A percentile compares a stretch with the other conserved stretches of the same genome.
These are phyloP conservation scores for Alternaria brassicicola DNA, from an alignment of 2,329 filamentous ascomycete species.

Conservation along the genomic window DNA sequence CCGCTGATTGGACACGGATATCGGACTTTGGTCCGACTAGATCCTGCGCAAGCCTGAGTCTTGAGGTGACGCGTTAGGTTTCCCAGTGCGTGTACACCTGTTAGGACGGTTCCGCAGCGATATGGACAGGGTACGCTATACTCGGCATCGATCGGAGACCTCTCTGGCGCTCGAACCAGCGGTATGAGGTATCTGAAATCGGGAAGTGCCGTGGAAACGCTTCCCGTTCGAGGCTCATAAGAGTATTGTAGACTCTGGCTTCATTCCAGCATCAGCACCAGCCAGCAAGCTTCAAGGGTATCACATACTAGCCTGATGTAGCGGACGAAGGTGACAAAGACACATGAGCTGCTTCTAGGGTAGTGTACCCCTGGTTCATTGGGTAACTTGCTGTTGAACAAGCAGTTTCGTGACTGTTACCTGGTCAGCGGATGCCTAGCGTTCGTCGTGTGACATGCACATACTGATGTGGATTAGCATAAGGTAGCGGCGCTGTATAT, in stretches of 20 bases:
- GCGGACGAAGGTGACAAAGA: not conserved
- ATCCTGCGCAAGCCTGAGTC: constrained; percentile 28
- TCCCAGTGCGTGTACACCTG: constrained; percentile 33
- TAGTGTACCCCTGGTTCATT: not conserved
- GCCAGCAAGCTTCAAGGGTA: not conserved
- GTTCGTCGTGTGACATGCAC: not conserved
- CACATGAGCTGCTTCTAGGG: not conserved
- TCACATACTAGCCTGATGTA: not conserved
- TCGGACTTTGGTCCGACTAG: constrained; percentile 18
- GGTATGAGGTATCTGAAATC: not conserved
- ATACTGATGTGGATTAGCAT: not conserved
- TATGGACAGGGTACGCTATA: constrained; percentile 26
- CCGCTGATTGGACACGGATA: constrained; percentile 23
- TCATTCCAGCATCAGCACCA: not conserved
- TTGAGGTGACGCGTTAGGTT: constrained; percentile 40
- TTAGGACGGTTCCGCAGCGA: constrained; percentile 29
- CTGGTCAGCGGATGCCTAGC: not conserved
- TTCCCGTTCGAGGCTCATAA: not conserved
- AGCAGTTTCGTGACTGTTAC: not conserved
- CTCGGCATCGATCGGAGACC: constrained; percentile 1
- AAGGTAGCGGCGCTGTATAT: not conserved
- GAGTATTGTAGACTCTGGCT: not conserved
- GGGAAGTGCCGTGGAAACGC: not conserved
- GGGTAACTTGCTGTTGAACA: not conserved
- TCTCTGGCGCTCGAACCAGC: not conserved